phyloP scores from a whole-genome alignment of 2,329 filamentous ascomycete species.

The Alternaria ethzedia region DNA sequence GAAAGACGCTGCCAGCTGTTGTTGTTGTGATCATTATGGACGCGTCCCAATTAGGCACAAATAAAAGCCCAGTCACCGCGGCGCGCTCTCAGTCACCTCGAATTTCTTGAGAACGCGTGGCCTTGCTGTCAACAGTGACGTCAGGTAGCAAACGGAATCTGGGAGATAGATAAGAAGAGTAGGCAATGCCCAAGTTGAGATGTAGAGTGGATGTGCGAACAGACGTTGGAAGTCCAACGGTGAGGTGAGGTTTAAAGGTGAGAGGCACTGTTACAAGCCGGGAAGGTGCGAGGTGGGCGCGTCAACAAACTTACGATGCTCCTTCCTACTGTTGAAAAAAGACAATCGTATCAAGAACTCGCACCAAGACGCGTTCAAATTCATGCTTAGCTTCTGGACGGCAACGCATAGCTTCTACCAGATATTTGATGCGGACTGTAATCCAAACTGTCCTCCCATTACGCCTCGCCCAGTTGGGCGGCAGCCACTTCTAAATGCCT shows the following conservation, averaged over 20 bases:
- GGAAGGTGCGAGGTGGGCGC: conserved; percentile 4
- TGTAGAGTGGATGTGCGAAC: neutral
- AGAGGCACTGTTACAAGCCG: neutral
- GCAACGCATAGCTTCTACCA: neutral
- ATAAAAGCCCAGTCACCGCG: conserved; percentile 9
- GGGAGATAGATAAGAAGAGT: conserved; percentile 11
- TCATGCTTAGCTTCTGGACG: neutral
- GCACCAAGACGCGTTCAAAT: neutral
- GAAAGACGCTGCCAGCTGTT: conserved; percentile 6
- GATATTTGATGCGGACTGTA: neutral
- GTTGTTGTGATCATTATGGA: conserved; percentile 21
- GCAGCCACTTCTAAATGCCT: conserved; percentile 29
- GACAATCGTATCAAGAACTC: neutral
- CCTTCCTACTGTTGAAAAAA: neutral
- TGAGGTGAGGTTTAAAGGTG: neutral
- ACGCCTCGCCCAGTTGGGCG: conserved; percentile 24
- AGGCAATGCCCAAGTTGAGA: conserved; percentile 1
- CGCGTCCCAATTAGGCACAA: conserved; percentile 10
- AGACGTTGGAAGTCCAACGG: neutral
- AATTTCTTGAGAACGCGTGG: neutral
- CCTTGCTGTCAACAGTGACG: neutral
- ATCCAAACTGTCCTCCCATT: neutral
- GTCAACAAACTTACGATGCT: conserved; percentile 1
- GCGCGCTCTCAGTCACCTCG: conserved; percentile 13
- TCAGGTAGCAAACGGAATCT: neutral